A percentile compares a stretch with the other conserved stretches of the same genome.
Evolutionary conservation across 2,329 filamentous ascomycete species (phyloP).

Genomic region (Alternaria atra): DNA sequence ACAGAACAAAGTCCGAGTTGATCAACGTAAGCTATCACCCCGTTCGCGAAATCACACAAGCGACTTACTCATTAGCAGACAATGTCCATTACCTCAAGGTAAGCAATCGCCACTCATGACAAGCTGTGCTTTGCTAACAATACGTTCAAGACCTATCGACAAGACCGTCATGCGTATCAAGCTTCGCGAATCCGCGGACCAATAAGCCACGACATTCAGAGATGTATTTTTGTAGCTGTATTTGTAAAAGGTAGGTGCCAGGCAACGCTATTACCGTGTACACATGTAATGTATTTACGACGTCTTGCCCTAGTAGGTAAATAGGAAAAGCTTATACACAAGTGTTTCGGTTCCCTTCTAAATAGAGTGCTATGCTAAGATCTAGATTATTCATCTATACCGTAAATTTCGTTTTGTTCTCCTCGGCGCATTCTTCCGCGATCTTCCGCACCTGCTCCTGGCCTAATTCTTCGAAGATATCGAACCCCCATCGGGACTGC

Average conservation of each 20-base stretch:
- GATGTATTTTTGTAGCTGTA: background rate
- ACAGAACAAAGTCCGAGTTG: conserved; percentile 41
- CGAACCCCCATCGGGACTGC: conserved; percentile 35
- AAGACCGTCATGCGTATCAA: conserved; percentile 43
- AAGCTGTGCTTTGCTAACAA: no score
- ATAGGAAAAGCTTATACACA: no score
- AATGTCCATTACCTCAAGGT: conserved; percentile 41
- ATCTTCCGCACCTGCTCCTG: conserved; percentile 31
- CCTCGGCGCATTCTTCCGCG: conserved; percentile 25
- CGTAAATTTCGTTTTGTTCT: conserved; percentile 33
- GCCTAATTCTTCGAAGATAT: conserved; percentile 38
- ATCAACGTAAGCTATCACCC: conserved; percentile 41
- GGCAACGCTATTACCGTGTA: background rate
- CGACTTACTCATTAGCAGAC: conserved; percentile 30
- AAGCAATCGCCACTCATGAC: no score
- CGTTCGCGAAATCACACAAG: background rate
- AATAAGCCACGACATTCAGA: background rate
- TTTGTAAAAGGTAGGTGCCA: background rate
- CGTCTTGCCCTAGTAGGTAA: no score
- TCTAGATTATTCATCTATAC: background rate
- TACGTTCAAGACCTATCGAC: conserved; percentile 40
- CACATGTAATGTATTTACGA: background rate
- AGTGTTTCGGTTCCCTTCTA: no score
- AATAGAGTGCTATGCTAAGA: background rate
- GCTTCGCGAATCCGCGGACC: background rate